Conservation (phyloP, 2,329 filamentous ascomycete species). For the Chaetomium strumarium region DNA sequence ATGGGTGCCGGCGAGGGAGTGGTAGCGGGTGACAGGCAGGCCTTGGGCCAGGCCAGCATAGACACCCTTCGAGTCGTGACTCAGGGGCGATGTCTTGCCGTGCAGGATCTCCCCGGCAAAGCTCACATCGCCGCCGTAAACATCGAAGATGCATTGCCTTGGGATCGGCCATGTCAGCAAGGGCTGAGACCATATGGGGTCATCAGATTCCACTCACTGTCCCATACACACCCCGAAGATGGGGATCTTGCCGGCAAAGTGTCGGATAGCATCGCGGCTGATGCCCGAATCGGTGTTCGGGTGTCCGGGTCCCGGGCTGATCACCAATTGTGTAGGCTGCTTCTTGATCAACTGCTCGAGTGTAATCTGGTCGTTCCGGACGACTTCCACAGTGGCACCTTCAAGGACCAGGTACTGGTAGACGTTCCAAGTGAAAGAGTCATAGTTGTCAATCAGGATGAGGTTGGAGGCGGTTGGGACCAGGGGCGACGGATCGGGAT, state of each 20-base stretch:
- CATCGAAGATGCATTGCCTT: conserved; percentile 90
- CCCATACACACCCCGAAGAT: conserved; percentile 99
- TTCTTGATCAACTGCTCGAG: conserved; percentile 76
- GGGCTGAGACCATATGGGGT: not conserved
- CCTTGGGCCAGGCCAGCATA: conserved; percentile 75
- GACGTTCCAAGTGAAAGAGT: conserved; percentile 99
- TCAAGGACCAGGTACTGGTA: conserved; percentile 98
- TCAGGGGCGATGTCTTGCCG: conserved; percentile 88
- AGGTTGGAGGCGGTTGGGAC: conserved; percentile 81
- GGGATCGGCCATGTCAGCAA: conserved; percentile 17
- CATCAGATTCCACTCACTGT: conserved; percentile 52
- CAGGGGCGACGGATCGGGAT: conserved; percentile 67
- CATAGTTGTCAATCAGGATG: conserved; percentile 96
- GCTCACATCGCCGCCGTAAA: conserved; percentile 85
- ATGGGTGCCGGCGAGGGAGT: conserved; percentile 90
- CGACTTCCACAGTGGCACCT: conserved; percentile 83
- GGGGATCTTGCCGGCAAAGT: conserved; percentile 92
- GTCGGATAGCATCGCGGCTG: conserved; percentile 81
- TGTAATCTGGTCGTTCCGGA: conserved; percentile 85
- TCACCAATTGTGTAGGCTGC: conserved; percentile 86
- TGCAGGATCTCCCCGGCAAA: conserved; percentile 95
- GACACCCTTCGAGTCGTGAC: conserved; percentile 87
- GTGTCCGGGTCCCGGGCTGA: conserved; percentile 93
- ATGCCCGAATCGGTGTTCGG: conserved; percentile 86
- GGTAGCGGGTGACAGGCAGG: conserved; percentile 87